Evolutionary conservation across 2,329 filamentous ascomycete genomes (phyloP), one percentile per base, ranked within the genome.

Genomic region (Daldinia sp.): DNA sequence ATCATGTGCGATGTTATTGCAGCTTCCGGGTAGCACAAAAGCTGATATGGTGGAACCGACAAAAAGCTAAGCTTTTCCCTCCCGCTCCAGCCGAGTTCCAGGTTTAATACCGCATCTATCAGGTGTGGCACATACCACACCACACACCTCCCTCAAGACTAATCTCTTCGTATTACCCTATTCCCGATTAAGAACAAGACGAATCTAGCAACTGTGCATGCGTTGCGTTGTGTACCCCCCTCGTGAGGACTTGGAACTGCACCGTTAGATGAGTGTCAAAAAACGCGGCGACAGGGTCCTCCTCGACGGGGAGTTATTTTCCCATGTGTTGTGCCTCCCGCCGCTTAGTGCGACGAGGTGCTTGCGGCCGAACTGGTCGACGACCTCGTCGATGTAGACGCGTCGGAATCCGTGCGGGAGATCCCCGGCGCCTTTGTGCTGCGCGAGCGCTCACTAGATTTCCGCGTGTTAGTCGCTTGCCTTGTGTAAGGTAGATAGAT

Each of bases 351-450:
- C 41, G 71, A 73, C 39, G 63, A 64, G 41, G 51, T 61, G 57
- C 65, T 72, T 12, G 65, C 46, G 57, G 48, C 56, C 20, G 60
- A 72, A 44, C 65, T 60, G 13, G 59, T 44, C 26, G 73, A 72
- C 10, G 69, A 69, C 28, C 37, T 35, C 42, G 74, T 74, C 33
- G 73, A 72, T 50, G 71, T 74, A 1, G 76, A 77, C 28, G 74
- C 60, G 28, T 72, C 73, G 41, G 76, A 75, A 56, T 78, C 75
- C 48, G 68, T 68, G 56, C 75, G 76, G 39, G 65, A 1, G 58
- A 77, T 74, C 18, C 74, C 69, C 4, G 74, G 67, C 20, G 59
- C 26, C 6, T 23, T 63, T 2, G 20, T 20, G 20, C 37, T 26
- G 3, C 56, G 33, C 28, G 68, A 18, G 26, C 62, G 72, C 66